These are phyloP conservation scores for Prunus yedoensis DNA, from an alignment of 331 rosid genomes.

Conservation along the genomic window DNA sequence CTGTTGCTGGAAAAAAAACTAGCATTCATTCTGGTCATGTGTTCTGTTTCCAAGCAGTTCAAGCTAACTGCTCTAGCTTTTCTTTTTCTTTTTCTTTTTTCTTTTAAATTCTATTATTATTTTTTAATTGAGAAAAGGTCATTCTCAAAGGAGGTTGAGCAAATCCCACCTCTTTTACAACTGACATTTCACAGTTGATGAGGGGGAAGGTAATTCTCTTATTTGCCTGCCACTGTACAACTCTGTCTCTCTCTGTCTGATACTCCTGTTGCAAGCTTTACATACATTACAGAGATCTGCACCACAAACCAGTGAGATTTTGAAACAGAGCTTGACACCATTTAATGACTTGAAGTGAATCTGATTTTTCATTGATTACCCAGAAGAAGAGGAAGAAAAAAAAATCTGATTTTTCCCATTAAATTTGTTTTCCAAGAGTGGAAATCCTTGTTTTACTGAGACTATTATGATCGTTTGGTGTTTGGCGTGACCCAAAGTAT, in stretches of 20 bases:
- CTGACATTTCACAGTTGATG: constrained; percentile 50
- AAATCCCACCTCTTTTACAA: constrained; percentile 51
- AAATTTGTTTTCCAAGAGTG: constrained; percentile 14
- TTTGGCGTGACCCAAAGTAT: constrained; percentile 48
- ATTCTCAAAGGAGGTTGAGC: constrained; percentile 51
- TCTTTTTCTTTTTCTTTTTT: constrained; percentile 13
- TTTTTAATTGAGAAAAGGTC: constrained; percentile 35
- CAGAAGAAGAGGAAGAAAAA: not conserved
- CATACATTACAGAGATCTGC: constrained; percentile 23
- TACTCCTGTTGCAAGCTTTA: constrained; percentile 19
- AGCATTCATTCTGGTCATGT: constrained; percentile 54
- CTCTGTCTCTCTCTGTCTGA: constrained; percentile 22
- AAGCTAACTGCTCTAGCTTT: constrained; percentile 38
- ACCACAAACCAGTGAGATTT: constrained; percentile 23
- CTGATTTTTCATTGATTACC: constrained; percentile 23
- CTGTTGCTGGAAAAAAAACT: constrained; percentile 22
- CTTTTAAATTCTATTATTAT: not conserved
- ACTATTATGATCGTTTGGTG: constrained; percentile 38
- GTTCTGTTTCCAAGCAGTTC: constrained; percentile 43
- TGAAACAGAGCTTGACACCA: not conserved
- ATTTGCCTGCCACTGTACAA: constrained; percentile 25
- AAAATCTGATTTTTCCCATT: constrained; percentile 28
- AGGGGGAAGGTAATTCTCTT: constrained; percentile 31
- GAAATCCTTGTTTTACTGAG: constrained; percentile 36
- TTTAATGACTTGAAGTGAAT: constrained; percentile 34